Base-by-base conservation (phyloP, 257 asterid species). In the Solanum sitiens region DNA sequence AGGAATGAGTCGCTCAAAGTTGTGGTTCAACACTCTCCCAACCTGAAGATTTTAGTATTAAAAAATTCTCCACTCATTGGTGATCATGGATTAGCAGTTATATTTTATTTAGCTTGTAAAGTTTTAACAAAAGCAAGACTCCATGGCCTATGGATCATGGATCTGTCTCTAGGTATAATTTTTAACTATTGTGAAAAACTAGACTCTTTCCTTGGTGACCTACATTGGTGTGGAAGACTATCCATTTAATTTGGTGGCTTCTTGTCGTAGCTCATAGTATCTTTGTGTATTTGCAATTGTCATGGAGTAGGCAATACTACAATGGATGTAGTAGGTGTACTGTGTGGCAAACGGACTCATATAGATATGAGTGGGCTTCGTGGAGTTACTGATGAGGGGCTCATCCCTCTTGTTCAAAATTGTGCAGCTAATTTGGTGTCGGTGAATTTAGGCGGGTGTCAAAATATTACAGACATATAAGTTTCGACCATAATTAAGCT, bases 361-460 rank as follows among this genome's bases (percentile, higher is more conserved):
- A 65, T 95, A 40, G 92, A 93, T 68, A 93, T 97, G 30, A 89
- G 73, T 25, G 92, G 94, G 73, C 94, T 96, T 50, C 83, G 86
- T 68, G 91, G 88, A 23, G 83, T 94, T 35, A 93, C 96, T 0
- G 98, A 95, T 40, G 76, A 90, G 1, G 98, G 98, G 40, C 83
- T 95, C 73, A 80, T 95, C 2, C 94, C 95, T 45, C 90, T 97
- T 42, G 88, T 95, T 35, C 90, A 89, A 89, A 91, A 87, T 77
- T 37, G 91, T 18, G 94, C 89, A 72, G 89, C 94, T 63, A 94
- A 95, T 89, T 86, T 95, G 89, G 90, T 27, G 25, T 94, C 93
- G 90, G 93, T 95, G 56, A 93, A 91, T 79, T 92, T 97, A 83
- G 92, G 91, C 15, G 94, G 95, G 27, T 95, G 98, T 33, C 91